Evolutionary conservation across 805 yeast genomes (phyloP).

Genomic region (Saccharomycopsis fibuligera): DNA sequence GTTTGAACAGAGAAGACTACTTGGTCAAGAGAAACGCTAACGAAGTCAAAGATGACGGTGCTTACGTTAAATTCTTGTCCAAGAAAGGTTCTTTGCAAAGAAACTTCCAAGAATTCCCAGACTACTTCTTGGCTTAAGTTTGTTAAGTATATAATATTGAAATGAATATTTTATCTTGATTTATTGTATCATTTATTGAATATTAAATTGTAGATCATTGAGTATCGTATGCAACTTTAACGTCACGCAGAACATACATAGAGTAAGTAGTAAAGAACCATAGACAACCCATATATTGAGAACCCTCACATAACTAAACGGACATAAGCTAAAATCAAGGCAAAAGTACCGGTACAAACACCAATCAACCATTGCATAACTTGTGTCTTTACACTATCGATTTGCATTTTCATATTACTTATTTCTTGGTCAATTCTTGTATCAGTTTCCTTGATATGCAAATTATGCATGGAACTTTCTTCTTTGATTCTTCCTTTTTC

Average conservation of each 20-base stretch:
- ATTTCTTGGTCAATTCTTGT: conserved; percentile 94
- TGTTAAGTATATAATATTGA: background rate
- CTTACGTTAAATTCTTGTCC: conserved; percentile 97
- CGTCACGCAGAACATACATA: too few species aligned
- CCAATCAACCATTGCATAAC: conserved; percentile 98
- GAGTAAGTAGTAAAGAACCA: too few species aligned
- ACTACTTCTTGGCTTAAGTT: conserved; percentile 49
- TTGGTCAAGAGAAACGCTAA: conserved; percentile 90
- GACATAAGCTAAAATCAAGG: conserved; percentile 85
- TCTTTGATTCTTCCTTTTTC: conserved; percentile 96
- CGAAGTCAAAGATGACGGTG: conserved; percentile 99
- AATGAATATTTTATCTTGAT: too few species aligned
- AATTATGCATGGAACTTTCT: conserved; percentile 86
- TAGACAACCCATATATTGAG: background rate
- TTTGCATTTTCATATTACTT: conserved; percentile 90
- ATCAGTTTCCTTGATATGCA: conserved; percentile 90
- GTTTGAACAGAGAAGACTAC: conserved; percentile 96
- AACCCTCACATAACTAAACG: conserved; percentile 59
- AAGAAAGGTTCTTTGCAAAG: conserved; percentile 91
- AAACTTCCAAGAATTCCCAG: conserved; percentile 93
- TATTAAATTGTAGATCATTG: too few species aligned
- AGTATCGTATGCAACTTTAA: too few species aligned
- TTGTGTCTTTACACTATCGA: conserved; percentile 91
- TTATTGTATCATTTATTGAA: too few species aligned
- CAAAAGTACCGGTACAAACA: conserved; percentile 97